Conservation (phyloP, 345 rosid genomes). For the Tarenaya hassleriana region DNA sequence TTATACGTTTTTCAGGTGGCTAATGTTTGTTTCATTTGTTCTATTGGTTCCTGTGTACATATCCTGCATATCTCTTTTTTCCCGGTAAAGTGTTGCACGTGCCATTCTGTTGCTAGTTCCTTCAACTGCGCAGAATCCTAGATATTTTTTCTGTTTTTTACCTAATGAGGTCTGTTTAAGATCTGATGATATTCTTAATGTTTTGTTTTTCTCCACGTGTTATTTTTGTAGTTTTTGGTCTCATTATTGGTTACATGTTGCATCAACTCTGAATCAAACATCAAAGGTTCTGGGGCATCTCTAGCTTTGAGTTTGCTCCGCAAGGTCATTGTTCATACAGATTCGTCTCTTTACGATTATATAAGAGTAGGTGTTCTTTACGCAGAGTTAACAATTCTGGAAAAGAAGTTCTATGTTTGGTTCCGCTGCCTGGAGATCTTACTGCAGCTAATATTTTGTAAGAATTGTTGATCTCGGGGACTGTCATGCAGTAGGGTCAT, state of each 20-base stretch:
- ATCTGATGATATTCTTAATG: background rate
- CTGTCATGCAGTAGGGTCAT: no score
- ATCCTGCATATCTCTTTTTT: constrained; percentile 69
- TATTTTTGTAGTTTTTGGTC: constrained; percentile 60
- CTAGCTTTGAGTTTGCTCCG: constrained; percentile 52
- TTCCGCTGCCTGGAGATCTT: background rate
- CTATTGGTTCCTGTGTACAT: constrained; percentile 61
- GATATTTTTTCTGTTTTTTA: background rate
- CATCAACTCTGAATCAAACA: constrained; percentile 44
- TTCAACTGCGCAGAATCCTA: constrained; percentile 43
- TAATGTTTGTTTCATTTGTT: constrained; percentile 65
- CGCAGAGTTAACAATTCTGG: constrained; percentile 13
- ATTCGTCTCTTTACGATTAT: constrained; percentile 61
- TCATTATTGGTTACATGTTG: constrained; percentile 83
- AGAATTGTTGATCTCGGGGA: constrained; percentile 39
- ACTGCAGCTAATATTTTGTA: background rate
- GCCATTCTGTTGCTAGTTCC: constrained; percentile 70
- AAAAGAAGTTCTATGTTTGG: background rate
- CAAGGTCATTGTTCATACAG: constrained; percentile 53
- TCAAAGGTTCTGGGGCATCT: constrained; percentile 45
- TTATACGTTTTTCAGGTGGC: constrained; percentile 57
- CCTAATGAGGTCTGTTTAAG: background rate
- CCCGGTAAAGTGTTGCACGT: constrained; percentile 48
- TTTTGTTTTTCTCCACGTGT: constrained; percentile 14
- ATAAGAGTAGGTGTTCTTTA: constrained; percentile 48